These are phyloP conservation scores for Aspergillus sp. DNA, from an alignment of 2,329 filamentous ascomycete species.

Conservation along the genomic window DNA sequence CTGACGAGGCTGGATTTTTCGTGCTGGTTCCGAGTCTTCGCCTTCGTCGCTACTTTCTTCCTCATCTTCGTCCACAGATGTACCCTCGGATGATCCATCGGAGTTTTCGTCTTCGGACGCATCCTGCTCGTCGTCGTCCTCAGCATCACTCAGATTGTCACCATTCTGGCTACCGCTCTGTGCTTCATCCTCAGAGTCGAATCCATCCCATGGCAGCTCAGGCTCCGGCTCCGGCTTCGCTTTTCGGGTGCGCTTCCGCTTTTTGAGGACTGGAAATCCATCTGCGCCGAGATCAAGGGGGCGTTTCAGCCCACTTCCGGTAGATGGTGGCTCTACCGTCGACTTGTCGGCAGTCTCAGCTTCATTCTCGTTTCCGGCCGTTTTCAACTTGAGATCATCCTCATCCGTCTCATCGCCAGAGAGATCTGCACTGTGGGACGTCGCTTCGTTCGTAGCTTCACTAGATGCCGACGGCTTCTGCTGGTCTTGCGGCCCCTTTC, in stretches of 20 bases:
- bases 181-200: slow-evolving; percentile 27
- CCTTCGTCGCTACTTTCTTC: slow-evolving; percentile 18
- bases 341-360: slow-evolving; percentile 43
- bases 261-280: slow-evolving; percentile 72
- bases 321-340: slow-evolving; percentile 6
- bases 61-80: slow-evolving; percentile 20
- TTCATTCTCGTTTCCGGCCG: slow-evolving; percentile 9
- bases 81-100: slow-evolving; percentile 5
- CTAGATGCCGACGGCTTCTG: slow-evolving; percentile 6
- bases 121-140: slow-evolving; percentile 20
- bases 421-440: slow-evolving; percentile 18
- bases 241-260: slow-evolving; percentile 62
- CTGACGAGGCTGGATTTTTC: slow-evolving; percentile 26
- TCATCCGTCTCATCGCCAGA: slow-evolving; percentile 27
- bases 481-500: slow-evolving; percentile 58
- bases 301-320: slow-evolving; percentile 74
- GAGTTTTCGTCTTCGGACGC: slow-evolving; percentile 20
- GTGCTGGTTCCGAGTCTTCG: slow-evolving; percentile 9
- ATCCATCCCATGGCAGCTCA: slow-evolving; percentile 40
- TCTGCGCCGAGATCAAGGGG: slow-evolving; percentile 71
- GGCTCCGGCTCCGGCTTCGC: slow-evolving; percentile 21
- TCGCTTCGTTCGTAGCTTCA: slow-evolving; percentile 12
- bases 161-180: slow-evolving; percentile 9
- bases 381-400: slow-evolving; percentile 20
- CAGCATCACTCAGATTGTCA: slow-evolving; percentile 11